These are phyloP conservation scores for Metarhizium sp. DNA, from an alignment of 2,329 filamentous ascomycete genomes.

Conservation along the genomic window DNA sequence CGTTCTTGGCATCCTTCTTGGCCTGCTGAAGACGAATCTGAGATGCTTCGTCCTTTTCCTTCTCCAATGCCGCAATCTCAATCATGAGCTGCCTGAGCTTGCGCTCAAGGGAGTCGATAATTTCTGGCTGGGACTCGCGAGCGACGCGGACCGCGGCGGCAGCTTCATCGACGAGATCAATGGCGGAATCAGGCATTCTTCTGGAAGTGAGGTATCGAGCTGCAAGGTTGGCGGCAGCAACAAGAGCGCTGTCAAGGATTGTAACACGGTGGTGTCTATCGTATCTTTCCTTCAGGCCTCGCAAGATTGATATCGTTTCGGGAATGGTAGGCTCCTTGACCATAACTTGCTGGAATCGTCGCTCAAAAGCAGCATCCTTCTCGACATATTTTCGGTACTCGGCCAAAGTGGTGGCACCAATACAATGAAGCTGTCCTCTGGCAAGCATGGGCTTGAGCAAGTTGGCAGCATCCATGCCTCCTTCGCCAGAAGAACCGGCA, in stretches of 20 bases:
- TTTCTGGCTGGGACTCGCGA: constrained; percentile 91
- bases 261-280: constrained; percentile 97
- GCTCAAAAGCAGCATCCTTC: constrained; percentile 95
- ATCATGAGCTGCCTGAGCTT: constrained; percentile 87
- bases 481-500: constrained; percentile 85
- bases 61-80: constrained; percentile 88
- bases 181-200: constrained; percentile 89
- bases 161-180: constrained; percentile 93
- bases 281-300: constrained; percentile 95
- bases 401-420: constrained; percentile 87
- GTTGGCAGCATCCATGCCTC: constrained; percentile 98
- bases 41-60: constrained; percentile 91
- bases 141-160: constrained; percentile 94
- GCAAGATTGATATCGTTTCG: constrained; percentile 95
- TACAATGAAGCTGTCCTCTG: constrained; percentile 92
- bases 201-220: constrained; percentile 87
- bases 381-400: constrained; percentile 99
- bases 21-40: constrained; percentile 73
- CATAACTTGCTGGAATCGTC: constrained; percentile 95
- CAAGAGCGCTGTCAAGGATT: constrained; percentile 88
- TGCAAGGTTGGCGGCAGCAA: constrained; percentile 82
- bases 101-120: constrained; percentile 88
- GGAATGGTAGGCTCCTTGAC: constrained; percentile 86
- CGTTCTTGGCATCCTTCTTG: constrained; percentile 84
- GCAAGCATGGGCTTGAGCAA: constrained; percentile 97